Conservation (phyloP, 1,284 basidiomycete genomes). For the Marasmius oreades region DNA sequence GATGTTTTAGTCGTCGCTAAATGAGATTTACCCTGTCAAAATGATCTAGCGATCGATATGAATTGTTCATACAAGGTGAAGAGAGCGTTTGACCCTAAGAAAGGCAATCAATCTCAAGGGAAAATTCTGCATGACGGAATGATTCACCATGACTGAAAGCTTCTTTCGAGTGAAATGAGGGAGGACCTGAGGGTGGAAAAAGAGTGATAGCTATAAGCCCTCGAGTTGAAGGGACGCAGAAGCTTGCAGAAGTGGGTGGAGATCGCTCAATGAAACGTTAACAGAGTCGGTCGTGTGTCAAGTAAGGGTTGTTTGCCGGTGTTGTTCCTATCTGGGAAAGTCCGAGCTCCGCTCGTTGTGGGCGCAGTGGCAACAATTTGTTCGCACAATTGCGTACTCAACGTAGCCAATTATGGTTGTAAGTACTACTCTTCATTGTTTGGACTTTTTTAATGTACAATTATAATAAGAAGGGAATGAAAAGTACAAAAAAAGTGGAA, state of each 20-base stretch:
- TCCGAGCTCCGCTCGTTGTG: no score
- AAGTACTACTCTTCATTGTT: no score
- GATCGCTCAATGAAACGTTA: neutral
- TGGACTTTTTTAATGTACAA: no score
- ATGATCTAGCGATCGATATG: neutral
- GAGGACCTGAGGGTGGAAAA: neutral
- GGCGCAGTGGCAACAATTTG: no score
- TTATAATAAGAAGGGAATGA: no score
- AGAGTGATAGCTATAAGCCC: neutral
- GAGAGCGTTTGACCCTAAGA: conserved; percentile 35
- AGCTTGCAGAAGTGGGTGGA: neutral
- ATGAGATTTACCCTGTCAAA: conserved; percentile 1
- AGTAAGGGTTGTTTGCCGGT: conserved; percentile 1
- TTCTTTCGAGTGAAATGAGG: neutral
- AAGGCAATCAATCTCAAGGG: neutral
- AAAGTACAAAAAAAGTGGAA: no score
- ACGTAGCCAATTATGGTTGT: no score
- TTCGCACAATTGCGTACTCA: no score
- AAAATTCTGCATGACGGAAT: no score
- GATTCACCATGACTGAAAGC: conserved; percentile 5
- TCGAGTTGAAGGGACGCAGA: neutral
- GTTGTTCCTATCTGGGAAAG: neutral
- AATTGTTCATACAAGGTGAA: conserved; percentile 25
- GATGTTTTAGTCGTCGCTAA: conserved; percentile 85
- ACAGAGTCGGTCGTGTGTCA: neutral